Evolutionary conservation across 768 basidiomycete genomes (phyloP), one percentile per base, ranked within the genome.

Genomic region (Mycena capillaripes): DNA sequence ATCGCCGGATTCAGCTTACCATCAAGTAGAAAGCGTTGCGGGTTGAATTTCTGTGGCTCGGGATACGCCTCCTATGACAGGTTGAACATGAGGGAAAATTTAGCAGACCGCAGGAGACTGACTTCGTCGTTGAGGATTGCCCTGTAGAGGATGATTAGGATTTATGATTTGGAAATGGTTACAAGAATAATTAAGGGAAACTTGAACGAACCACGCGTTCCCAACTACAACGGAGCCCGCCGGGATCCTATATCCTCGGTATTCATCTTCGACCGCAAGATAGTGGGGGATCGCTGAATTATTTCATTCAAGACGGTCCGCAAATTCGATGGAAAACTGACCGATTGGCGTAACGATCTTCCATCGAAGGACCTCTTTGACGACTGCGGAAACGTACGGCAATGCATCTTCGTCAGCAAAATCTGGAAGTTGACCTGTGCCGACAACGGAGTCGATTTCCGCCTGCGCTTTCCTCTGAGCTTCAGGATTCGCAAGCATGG

Each of bases 11-110:
- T 66, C 19, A 62, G 58, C 34, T 72, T 50, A 5, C 71, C 71
- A 14, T 72, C 53, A 21, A 62, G 40, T 14, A 78, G 73, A 44
- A 75, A 81, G 38, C 79, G 80, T 30, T 82, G 80, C 6, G 81
- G 81, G 30, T 75, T 76, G 68, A 82, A 82, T 21, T 25, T 32
- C 16, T 77, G 70, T 14, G 82, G 82, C 48, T 82, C 77, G 7
- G 79, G 79, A 66, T 77, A 82, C 46, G 73, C 76, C 1, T 25
- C 17, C 65, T 72, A 32, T 30, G 3, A n/a, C 11, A 2, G 6
- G 32, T 68, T 59, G 29, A 27, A 0, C 16, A 36, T 79, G 78
- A 44, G 79, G 70, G 19, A 77, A 69, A 72, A 82, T 1, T 19
- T 17, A 21, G 19, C 14, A 44, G 40, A 9, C 9, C 4, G 40